Evolutionary conservation across 2,329 filamentous ascomycete species (phyloP).

Genomic region (Metarhizium guizhouense): DNA sequence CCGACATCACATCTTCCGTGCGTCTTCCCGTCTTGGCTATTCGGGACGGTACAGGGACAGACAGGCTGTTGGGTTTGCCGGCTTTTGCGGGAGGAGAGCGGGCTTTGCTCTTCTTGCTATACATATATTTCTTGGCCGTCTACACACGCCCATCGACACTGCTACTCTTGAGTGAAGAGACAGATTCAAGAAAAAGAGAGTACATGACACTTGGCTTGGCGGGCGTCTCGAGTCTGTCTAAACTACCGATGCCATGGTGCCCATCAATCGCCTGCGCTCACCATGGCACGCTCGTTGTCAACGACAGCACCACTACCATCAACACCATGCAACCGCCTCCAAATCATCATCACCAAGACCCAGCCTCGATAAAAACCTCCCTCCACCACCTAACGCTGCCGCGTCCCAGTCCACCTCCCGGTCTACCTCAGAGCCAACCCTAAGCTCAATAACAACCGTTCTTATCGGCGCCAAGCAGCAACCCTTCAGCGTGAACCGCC

Average conservation of each 20-base stretch:
- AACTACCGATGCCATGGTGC: slow-evolving; percentile 1
- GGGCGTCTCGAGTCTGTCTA: background rate
- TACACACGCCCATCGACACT: too few species aligned
- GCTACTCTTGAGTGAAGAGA: background rate
- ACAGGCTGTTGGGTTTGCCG: background rate
- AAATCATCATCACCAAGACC: background rate
- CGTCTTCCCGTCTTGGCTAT: background rate
- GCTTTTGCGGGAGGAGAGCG: too few species aligned
- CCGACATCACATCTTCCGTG: background rate
- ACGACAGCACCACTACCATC: too few species aligned
- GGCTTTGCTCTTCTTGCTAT: too few species aligned
- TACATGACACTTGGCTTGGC: background rate
- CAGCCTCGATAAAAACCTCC: slow-evolving; percentile 4
- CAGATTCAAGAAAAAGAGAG: background rate
- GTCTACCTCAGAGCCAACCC: background rate
- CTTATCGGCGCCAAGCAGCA: slow-evolving; percentile 33
- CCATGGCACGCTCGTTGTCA: background rate
- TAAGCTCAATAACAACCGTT: slow-evolving; percentile 22
- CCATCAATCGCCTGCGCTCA: background rate
- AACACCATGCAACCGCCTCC: background rate
- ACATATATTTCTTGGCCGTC: too few species aligned
- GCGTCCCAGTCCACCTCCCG: slow-evolving; percentile 11
- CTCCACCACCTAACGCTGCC: slow-evolving; percentile 14
- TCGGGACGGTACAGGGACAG: background rate
- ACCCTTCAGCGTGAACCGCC: slow-evolving; percentile 33